Percentiles rank a stretch among this genome's conserved stretches.
These are phyloP conservation scores for Gossypioides kirkii DNA, from an alignment of 345 rosid genomes.

Conservation along the genomic window DNA sequence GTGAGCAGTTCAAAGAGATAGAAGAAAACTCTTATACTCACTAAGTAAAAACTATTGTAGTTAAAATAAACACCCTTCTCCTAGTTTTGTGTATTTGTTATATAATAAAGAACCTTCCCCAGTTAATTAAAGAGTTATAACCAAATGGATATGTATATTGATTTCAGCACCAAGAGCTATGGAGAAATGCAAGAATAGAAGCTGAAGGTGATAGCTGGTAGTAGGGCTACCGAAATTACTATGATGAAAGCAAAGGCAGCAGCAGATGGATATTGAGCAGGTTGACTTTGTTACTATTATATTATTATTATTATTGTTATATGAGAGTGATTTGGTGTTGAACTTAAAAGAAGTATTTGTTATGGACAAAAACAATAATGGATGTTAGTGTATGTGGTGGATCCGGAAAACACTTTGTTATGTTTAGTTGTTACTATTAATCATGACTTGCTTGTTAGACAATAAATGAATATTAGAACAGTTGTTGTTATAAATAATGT, in stretches of 20 bases:
- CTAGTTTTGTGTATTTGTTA: neutral
- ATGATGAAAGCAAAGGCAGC: too few relatives aligned
- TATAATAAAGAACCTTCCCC: neutral
- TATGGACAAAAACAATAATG: conserved; percentile 1
- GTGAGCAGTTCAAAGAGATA: neutral
- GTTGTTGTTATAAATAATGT: neutral
- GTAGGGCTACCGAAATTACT: conserved; percentile 7
- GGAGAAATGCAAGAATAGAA: conserved; percentile 75
- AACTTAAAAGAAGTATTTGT: neutral
- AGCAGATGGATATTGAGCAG: conserved; percentile 34
- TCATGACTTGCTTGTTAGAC: neutral
- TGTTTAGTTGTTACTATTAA: neutral
- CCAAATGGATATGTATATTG: neutral
- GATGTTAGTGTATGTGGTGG: neutral
- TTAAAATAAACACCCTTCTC: neutral
- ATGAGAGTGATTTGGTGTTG: neutral
- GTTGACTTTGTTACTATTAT: conserved; percentile 7
- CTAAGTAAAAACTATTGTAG: too few relatives aligned
- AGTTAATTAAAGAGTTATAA: too few relatives aligned
- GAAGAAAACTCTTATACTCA: too few relatives aligned
- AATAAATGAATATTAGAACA: neutral
- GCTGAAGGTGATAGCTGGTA: conserved; percentile 24
- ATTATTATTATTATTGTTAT: neutral
- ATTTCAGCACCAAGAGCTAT: conserved; percentile 75
- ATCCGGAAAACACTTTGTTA: neutral